Conservation (phyloP, 1,284 basidiomycete genomes). For the Kalmanozyma brasiliensis region DNA sequence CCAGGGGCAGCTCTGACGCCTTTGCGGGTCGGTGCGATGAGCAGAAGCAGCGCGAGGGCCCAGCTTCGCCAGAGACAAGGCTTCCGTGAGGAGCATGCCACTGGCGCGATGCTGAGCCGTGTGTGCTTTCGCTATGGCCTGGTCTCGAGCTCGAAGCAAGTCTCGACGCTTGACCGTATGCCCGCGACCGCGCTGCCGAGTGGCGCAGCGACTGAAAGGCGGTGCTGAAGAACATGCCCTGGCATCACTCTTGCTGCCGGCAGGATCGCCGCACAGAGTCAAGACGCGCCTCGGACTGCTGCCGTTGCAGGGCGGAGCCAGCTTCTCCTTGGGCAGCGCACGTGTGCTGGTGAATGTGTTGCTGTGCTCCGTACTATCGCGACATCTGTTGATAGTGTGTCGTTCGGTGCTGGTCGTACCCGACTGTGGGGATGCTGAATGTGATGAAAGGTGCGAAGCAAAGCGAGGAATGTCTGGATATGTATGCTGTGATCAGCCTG, state of each 20-base stretch:
- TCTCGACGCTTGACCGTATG: slow-evolving; percentile 1
- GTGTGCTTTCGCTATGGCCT: neutral
- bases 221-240: slow-evolving; percentile 41
- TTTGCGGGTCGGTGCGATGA: slow-evolving; percentile 13
- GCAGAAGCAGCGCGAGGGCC: slow-evolving; percentile 47
- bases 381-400: too few species aligned
- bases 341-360: slow-evolving; percentile 10
- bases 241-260: slow-evolving; percentile 20
- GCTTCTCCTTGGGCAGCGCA: slow-evolving; percentile 31
- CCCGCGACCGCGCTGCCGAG: slow-evolving; percentile 24
- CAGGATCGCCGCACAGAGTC: slow-evolving; percentile 3
- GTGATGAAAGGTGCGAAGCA: too few species aligned
- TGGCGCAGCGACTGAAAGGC: slow-evolving; percentile 36
- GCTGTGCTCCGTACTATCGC: slow-evolving; percentile 1
- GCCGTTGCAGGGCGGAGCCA: slow-evolving; percentile 22
- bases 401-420: too few species aligned
- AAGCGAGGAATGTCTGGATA: too few species aligned
- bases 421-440: too few species aligned
- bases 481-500: neutral
- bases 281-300: neutral
- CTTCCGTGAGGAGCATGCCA: slow-evolving; percentile 33
- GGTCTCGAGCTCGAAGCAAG: slow-evolving; percentile 9
- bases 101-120: neutral
- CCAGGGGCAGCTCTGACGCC: slow-evolving; percentile 31
- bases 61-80: slow-evolving; percentile 20